Evolutionary conservation across 768 basidiomycete species (phyloP).

Genomic region (Amanita pseudoporphyria): DNA sequence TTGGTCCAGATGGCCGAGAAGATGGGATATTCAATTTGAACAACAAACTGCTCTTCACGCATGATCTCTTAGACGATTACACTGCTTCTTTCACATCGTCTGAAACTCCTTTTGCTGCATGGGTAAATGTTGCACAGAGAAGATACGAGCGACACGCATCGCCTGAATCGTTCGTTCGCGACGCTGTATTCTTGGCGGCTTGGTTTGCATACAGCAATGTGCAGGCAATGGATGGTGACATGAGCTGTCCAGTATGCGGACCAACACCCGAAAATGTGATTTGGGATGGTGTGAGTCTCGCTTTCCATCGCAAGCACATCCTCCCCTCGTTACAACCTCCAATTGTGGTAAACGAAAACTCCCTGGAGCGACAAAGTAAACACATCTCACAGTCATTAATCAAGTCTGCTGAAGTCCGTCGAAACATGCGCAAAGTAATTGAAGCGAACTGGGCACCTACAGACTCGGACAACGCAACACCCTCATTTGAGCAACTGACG

Average conservation of each 20-base stretch:
- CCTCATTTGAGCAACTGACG: too few species aligned
- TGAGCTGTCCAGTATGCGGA: slow-evolving; percentile 19
- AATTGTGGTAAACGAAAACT: not conserved
- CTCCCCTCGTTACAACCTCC: slow-evolving; percentile 14
- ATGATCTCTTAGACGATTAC: slow-evolving; percentile 25
- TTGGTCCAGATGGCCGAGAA: slow-evolving; percentile 21
- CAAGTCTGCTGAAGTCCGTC: not conserved
- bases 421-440: too few species aligned
- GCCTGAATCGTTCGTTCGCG: slow-evolving; percentile 16
- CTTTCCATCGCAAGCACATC: slow-evolving; percentile 20
- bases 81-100: slow-evolving; percentile 22
- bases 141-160: slow-evolving; percentile 13
- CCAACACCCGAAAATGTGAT: slow-evolving; percentile 20
- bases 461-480: too few species aligned
- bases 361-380: not conserved
- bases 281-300: slow-evolving; percentile 24
- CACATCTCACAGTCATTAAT: not conserved
- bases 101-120: slow-evolving; percentile 25
- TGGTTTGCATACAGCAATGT: slow-evolving; percentile 25
- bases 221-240: slow-evolving; percentile 15
- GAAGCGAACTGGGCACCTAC: too few species aligned
- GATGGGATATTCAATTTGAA: slow-evolving; percentile 26
- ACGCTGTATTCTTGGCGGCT: slow-evolving; percentile 18
- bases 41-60: slow-evolving; percentile 20
- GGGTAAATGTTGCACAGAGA: slow-evolving; percentile 13